These are phyloP conservation scores for Penicillium cosmopolitanum DNA, from an alignment of 495 filamentous ascomycete genomes.

Conservation along the genomic window DNA sequence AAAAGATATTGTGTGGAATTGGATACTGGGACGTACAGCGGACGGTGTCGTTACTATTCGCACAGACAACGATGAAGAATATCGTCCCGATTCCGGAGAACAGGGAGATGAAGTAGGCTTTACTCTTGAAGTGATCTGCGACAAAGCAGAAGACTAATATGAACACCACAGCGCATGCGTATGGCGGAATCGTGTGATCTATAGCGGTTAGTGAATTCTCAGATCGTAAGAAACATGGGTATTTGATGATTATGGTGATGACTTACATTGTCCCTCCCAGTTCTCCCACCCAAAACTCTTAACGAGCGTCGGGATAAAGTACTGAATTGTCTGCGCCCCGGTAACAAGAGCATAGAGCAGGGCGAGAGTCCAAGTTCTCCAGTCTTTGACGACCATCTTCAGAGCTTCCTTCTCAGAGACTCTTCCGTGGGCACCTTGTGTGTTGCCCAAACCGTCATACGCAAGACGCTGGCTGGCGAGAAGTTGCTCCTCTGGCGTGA, in stretches of 20 bases:
- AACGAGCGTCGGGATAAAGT: slow-evolving; percentile 16
- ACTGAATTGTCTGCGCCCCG: slow-evolving; percentile 15
- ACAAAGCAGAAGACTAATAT: slow-evolving; percentile 5
- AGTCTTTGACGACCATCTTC: slow-evolving; percentile 9
- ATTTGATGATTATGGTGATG: not conserved
- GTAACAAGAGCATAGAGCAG: slow-evolving; percentile 12
- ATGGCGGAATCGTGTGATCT: slow-evolving; percentile 14
- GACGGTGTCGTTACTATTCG: not conserved
- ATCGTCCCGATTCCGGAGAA: slow-evolving; percentile 7
- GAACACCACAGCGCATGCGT: slow-evolving; percentile 9
- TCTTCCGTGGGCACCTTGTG: slow-evolving; percentile 3
- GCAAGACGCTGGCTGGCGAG: slow-evolving; percentile 11
- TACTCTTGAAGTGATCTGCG: slow-evolving; percentile 8
- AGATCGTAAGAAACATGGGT: not conserved
- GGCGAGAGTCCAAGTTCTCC: slow-evolving; percentile 5
- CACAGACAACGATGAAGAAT: slow-evolving; percentile 11
- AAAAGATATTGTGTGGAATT: not conserved
- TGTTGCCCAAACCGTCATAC: slow-evolving; percentile 5
- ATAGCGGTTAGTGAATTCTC: not conserved
- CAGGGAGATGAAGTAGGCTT: slow-evolving; percentile 5
- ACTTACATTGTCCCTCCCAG: slow-evolving; percentile 4
- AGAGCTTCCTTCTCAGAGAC: slow-evolving; percentile 5
- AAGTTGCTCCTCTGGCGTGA: slow-evolving; percentile 9
- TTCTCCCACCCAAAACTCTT: slow-evolving; percentile 11
- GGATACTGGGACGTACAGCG: not conserved